Evolutionary conservation across 2,329 filamentous ascomycete genomes (phyloP), one percentile per base, ranked within the genome.

Genomic region (Stachybotrys chlorohalonatus): DNA sequence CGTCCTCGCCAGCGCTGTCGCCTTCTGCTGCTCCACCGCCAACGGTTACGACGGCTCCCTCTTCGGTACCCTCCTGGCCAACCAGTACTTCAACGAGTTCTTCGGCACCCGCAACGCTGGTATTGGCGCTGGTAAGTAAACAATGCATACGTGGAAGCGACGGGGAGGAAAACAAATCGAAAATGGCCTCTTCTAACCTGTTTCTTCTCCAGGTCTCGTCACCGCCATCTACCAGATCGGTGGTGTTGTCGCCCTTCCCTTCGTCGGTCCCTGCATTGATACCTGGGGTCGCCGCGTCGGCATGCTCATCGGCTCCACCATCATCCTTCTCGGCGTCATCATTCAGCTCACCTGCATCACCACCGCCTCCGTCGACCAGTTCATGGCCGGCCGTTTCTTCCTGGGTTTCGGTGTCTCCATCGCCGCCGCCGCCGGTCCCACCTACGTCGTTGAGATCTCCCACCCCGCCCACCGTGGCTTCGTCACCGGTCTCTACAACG

Each of bases 321-420:
- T 75, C 60, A 73, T 79, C 55, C 67, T 79, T 51, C 53, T 77
- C 49, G 67, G 77, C 15, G 71, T 75, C 15, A 63, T 73, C 47
- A 71, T 80, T 52, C 76, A 78, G 56, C 69, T 69, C 39, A 69
- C 72, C 1, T 70, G 71, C 56, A 63, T 62, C 53, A 54, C 52
- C 57, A 66, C 62, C 54, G 64, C 54, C 8, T 60, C 50, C 6
- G 55, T 60, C 4, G 57, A 58, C n/a, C 74, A 77, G 52, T 79
- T 79, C 61, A 75, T 78, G 66, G 76, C 74, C 49, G 81, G 81
- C 5, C 76, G 81, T 6, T 84, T 85, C 68, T 68, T 85, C 45
- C 75, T 85, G 1, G 82, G 82, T 45, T 84, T 85, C 57, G 76
- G 76, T 54, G 75, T 78, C 53, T 69, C 71, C 17, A 74, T 79